These are phyloP conservation scores for Hemileccinum rubropunctum DNA, from an alignment of 768 basidiomycete species.

Conservation along the genomic window DNA sequence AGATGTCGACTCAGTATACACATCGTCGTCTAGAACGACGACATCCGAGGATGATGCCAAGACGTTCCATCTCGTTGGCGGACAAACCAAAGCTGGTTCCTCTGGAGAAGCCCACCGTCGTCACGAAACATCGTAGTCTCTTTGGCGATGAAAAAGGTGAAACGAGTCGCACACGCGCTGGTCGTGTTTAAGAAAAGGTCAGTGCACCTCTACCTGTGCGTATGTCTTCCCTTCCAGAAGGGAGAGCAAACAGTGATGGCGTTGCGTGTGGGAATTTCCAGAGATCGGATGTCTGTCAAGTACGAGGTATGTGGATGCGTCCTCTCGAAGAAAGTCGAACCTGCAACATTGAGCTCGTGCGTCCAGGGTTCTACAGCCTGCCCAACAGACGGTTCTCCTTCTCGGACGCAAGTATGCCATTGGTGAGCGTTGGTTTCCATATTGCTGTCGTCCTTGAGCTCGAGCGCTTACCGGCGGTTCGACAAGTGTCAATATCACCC, in stretches of 20 bases:
- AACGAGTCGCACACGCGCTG: constrained; percentile 16
- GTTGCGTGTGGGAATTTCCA: constrained; percentile 6
- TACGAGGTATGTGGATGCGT: constrained; percentile 23
- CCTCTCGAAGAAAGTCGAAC: neutral
- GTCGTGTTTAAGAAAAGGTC: constrained; percentile 25
- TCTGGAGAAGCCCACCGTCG: constrained; percentile 6
- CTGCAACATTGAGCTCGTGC: neutral
- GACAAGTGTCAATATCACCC: neutral
- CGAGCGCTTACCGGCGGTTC: neutral
- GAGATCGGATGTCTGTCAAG: constrained; percentile 23
- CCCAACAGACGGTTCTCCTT: constrained; percentile 32
- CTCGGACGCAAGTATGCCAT: constrained; percentile 15
- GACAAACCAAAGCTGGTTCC: constrained; percentile 1
- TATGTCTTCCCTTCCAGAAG: no score
- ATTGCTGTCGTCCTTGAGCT: neutral
- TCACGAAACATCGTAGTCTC: constrained; percentile 16
- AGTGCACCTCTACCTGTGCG: neutral
- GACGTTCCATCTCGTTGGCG: constrained; percentile 19
- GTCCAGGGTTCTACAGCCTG: constrained; percentile 25
- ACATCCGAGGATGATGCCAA: constrained; percentile 30
- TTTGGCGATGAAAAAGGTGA: constrained; percentile 23
- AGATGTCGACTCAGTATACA: constrained; percentile 20
- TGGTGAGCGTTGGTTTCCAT: constrained; percentile 11
- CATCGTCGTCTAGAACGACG: constrained; percentile 31
- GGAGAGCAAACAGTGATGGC: neutral